Conservation (phyloP, 2,329 filamentous ascomycete species). For the Microdochium nivale region DNA sequence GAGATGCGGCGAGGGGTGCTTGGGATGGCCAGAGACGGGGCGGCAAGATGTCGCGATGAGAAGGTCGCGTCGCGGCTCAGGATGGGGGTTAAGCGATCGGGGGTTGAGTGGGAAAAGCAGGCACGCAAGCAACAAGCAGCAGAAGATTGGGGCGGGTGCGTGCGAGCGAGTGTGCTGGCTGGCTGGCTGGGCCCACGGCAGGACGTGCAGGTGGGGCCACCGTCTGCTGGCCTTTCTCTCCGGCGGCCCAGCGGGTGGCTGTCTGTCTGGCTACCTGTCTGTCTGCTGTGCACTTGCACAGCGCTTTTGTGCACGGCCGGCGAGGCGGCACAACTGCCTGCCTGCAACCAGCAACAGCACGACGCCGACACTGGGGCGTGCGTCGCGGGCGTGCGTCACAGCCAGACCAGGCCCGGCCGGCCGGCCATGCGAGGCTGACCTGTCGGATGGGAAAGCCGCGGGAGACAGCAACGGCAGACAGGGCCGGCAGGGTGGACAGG, state of each 20-base stretch:
- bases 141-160: not conserved
- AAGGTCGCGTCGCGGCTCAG: conserved; percentile 33
- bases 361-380: no score
- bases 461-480: not conserved
- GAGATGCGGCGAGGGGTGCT: conserved; percentile 26
- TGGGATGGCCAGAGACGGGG: conserved; percentile 37
- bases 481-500: not conserved
- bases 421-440: no score
- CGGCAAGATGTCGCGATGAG: conserved; percentile 33
- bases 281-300: not conserved
- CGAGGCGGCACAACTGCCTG: not conserved
- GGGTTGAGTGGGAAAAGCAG: conserved; percentile 5
- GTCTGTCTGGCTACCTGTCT: not conserved
- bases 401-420: no score
- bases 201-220: no score
- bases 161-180: not conserved
- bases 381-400: no score
- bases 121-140: not conserved
- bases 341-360: not conserved
- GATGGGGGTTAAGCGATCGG: conserved; percentile 21
- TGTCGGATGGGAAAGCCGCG: no score
- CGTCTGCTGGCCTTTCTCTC: no score
- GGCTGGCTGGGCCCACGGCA: no score
- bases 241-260: not conserved
- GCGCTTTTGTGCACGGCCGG: not conserved